phyloP scores from a whole-genome alignment of 2,329 filamentous ascomycete species.

The Trichoderma pleuroti region DNA sequence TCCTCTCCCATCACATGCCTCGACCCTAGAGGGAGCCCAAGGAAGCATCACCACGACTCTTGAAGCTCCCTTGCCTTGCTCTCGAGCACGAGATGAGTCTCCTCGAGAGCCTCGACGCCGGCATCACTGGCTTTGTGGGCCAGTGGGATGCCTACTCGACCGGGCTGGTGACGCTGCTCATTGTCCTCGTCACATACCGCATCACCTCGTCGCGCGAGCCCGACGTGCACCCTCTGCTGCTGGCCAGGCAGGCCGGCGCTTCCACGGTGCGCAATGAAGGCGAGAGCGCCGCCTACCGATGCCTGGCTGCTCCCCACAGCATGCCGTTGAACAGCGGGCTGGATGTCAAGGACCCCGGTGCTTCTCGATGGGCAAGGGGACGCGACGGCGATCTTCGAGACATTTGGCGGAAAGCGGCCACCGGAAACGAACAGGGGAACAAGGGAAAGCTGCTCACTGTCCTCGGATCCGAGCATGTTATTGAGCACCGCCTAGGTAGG shows the following conservation, averaged over 20 bases:
- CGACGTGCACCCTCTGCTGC: constrained; percentile 86
- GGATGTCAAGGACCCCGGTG: constrained; percentile 75
- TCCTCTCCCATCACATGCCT: constrained; percentile 7
- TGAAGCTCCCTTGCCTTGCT: constrained; percentile 5
- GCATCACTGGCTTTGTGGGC: constrained; percentile 64
- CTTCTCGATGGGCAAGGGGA: constrained; percentile 78
- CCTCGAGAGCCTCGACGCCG: constrained; percentile 64
- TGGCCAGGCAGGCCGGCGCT: constrained; percentile 77
- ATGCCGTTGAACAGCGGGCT: constrained; percentile 74
- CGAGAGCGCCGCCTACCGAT: constrained; percentile 81
- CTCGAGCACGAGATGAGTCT: constrained; percentile 35
- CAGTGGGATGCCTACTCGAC: constrained; percentile 85
- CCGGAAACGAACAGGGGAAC: constrained; percentile 61
- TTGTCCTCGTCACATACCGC: constrained; percentile 66
- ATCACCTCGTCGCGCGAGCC: constrained; percentile 72
- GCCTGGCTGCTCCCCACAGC: constrained; percentile 79
- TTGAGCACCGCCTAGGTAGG: constrained; percentile 66
- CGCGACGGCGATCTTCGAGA: constrained; percentile 88
- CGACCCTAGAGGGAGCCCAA: constrained; percentile 4
- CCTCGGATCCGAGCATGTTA: constrained; percentile 67
- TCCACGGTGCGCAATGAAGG: constrained; percentile 77
- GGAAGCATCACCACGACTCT: neutral
- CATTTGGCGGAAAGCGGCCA: constrained; percentile 74
- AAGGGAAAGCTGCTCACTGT: constrained; percentile 76
- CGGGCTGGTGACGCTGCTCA: constrained; percentile 60